Evolutionary conservation across 352 stramenopile species (phyloP), one percentile per base, ranked within the genome.

Genomic region (Phytophthora capsici): DNA sequence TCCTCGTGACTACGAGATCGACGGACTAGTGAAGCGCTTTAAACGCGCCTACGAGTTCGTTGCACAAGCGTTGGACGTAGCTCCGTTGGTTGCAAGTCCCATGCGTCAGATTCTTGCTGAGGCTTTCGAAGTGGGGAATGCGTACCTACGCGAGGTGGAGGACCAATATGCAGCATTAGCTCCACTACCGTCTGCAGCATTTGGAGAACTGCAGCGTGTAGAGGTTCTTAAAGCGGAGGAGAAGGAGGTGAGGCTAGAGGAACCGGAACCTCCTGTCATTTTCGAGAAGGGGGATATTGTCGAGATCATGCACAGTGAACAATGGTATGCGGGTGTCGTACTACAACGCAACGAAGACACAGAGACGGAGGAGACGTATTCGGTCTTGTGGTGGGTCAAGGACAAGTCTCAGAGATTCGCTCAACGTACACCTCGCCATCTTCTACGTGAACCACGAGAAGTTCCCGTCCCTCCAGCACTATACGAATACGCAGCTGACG

Each of bases 381-480:
- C 86, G 41, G 80, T 94, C 28, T 45, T 92, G 10, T 94, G 86
- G 86, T 94, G 86, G 83, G 82, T 89, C 63, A 75, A 88, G 26
- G 80, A 91, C 69, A 89, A 90, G 60, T 92, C 83, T 12, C 86
- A 94, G 66, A 80, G 86, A 14, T 90, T 87, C 58, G 71, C 77
- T 6, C 81, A 89, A 55, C 69, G 70, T 13, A 83, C 84, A 51
- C 64, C 74, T n/a, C 70, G 58, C 22, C 58, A 80, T 19, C 63
- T 87, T 51, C 63, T 92, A n/a, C 81, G 84, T 22, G 74, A 78
- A 32, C 78, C 80, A 16, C 28, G 51, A 50, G 37, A 55, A 73
- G 52, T 72, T 43, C 51, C 64, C 49, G 40, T 81, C 38, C 56
- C 66, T 8, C 55, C 56, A 37, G 55, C 77, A 22, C 68, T 89